Base-by-base conservation (phyloP, 2,329 filamentous ascomycete species). In the Gnomoniopsis smithogilvyi region DNA sequence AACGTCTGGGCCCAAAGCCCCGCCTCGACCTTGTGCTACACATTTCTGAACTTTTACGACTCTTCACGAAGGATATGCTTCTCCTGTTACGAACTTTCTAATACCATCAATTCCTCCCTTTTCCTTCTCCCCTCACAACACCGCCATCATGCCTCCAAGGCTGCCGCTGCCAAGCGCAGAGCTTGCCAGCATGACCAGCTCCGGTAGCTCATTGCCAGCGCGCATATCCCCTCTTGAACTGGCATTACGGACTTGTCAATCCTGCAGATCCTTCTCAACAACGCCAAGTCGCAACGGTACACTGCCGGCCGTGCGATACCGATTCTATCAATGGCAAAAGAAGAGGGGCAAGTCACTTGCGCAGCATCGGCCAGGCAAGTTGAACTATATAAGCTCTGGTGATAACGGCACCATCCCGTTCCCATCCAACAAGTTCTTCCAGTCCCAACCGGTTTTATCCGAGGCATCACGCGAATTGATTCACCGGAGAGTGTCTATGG, bases 391-490 rank as follows among this genome's bases (percentile, higher is more conserved):
- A 1, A 69, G 71, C 14, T 67, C 67, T 43, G 63, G 67, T 64
- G 67, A 80, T 71, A 30, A 51, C 15, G 47, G 19, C 26, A 41
- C 6, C 19, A 21, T 75, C 61, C 91, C 91, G 0, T 96, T 95
- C 64, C 92, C 92, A 0, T 70, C 84, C 52, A 96, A 96, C 72
- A 76, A 75, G 4, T 70, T 81, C 24, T 97, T 94, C 74, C 74
- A 79, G 63, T 91, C 87, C 67, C 81, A 90, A 71, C 77, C 81
- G 3, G 89, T 96, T 22, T 78, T 97, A 64, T 87, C 87, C 63
- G 90, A 96, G 66, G 76, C 80, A 19, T 77, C 93, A 51, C 81
- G 89, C 60, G 87, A 93, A 67, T 78, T 87, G 64, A 89, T 97
- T 56, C 95, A 90, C 77, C 68, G 79, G 4, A 82, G 84, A 65